Evolutionary conservation across 805 yeast species (phyloP).

Genomic region (Starmerella tilneyi): DNA sequence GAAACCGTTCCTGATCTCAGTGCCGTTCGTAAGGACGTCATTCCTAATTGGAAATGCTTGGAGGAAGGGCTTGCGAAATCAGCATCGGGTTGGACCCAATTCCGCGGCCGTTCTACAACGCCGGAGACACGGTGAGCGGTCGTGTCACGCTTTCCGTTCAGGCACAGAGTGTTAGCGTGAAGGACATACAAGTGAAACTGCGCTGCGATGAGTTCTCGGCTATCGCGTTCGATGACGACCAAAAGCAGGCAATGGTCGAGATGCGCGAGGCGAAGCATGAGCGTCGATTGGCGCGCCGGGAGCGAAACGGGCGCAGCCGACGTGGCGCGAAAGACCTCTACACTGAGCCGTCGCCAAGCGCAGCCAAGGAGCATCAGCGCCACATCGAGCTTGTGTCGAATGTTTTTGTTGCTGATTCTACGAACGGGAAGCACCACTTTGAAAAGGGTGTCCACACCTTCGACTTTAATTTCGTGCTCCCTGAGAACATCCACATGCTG

Average conservation of each 20-base stretch:
- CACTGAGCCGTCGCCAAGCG: background rate
- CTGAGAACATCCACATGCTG: constrained; percentile 2
- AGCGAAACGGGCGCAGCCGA: background rate
- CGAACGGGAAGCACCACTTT: background rate
- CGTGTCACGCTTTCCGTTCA: background rate
- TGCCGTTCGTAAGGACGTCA: too few relatives aligned
- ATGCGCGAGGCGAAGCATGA: background rate
- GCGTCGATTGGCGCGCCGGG: background rate
- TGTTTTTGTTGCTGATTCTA: background rate
- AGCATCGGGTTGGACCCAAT: background rate
- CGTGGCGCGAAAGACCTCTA: background rate
- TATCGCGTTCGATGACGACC: background rate
- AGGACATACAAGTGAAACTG: constrained; percentile 11
- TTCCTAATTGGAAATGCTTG: background rate
- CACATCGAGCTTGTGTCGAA: constrained; percentile 3
- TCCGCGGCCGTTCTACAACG: constrained; percentile 6
- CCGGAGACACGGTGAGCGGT: constrained; percentile 9
- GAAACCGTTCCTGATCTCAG: background rate
- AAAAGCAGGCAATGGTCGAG: background rate
- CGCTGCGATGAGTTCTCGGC: constrained; percentile 13
- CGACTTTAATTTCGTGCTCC: constrained; percentile 5
- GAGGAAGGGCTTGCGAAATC: background rate
- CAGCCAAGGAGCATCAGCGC: background rate
- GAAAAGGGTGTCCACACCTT: constrained; percentile 1
- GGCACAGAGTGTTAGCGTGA: background rate